Percentiles rank a stretch among this genome's conserved stretches.
phyloP scores from a whole-genome alignment of 768 basidiomycete genomes.

The Suillus discolor region DNA sequence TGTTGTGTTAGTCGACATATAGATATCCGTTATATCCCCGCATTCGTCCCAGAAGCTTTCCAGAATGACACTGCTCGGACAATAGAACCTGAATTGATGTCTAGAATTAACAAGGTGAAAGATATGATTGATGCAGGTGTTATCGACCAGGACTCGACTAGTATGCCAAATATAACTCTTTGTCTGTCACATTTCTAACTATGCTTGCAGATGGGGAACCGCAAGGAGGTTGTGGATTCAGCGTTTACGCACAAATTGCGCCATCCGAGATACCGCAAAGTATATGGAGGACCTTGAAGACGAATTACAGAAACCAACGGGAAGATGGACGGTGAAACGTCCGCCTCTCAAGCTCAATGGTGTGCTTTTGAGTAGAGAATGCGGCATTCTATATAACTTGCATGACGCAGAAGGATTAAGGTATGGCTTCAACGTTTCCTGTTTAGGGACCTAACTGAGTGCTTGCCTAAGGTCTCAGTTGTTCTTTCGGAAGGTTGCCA shows the following conservation, averaged over 20 bases:
- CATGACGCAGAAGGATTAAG: constrained; percentile 69
- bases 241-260: constrained; percentile 65
- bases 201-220: constrained; percentile 42
- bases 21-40: constrained; percentile 69
- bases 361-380: constrained; percentile 76
- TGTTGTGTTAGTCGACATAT: constrained; percentile 46
- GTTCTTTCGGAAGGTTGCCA: constrained; percentile 77
- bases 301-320: constrained; percentile 75
- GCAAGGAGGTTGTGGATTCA: constrained; percentile 63
- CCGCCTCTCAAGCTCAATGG: constrained; percentile 64
- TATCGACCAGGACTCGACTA: constrained; percentile 52
- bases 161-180: constrained; percentile 24
- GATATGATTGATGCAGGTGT: constrained; percentile 67
- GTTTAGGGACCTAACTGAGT: constrained; percentile 6
- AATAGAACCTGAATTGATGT: constrained; percentile 60
- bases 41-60: constrained; percentile 57
- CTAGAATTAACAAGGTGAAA: constrained; percentile 60
- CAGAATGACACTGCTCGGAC: constrained; percentile 61
- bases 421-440: constrained; percentile 38
- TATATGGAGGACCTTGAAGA: constrained; percentile 72
- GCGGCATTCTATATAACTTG: constrained; percentile 74
- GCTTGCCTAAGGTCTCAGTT: constrained; percentile 46
- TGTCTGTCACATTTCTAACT: constrained; percentile 1
- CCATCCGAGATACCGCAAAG: constrained; percentile 47
- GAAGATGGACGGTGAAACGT: constrained; percentile 56